Percentiles rank a stretch among this genome's conserved stretches.
Evolutionary conservation across 1,284 basidiomycete genomes (phyloP).

Genomic region (Testicularia cyperi): DNA sequence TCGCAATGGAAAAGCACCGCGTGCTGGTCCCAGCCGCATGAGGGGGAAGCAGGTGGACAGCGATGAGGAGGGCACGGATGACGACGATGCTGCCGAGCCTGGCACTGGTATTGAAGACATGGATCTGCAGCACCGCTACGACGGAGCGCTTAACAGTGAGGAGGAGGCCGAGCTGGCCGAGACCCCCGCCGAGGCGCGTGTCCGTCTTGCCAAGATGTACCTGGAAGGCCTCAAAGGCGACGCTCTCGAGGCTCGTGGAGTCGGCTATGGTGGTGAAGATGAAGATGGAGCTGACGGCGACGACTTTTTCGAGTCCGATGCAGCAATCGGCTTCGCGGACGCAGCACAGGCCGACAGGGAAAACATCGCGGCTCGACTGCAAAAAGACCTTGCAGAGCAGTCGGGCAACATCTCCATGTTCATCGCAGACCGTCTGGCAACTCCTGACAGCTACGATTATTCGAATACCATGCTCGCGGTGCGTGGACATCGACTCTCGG

Average conservation of each 20-base stretch:
- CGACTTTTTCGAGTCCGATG: constrained; percentile 41
- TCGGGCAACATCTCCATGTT: constrained; percentile 73
- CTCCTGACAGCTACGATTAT: constrained; percentile 2
- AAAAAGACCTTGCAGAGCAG: constrained; percentile 60
- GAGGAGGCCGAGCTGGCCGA: constrained; percentile 61
- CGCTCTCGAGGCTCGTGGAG: neutral
- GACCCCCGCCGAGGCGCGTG: constrained; percentile 89
- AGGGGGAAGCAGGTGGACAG: neutral
- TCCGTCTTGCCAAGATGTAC: constrained; percentile 86
- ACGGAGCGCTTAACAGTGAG: constrained; percentile 28
- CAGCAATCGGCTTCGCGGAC: constrained; percentile 69
- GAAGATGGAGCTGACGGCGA: no score
- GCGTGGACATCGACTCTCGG: constrained; percentile 73
- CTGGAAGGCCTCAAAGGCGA: constrained; percentile 72
- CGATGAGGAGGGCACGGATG: constrained; percentile 7
- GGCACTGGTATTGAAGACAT: constrained; percentile 43
- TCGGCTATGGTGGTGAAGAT: neutral
- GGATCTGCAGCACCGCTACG: constrained; percentile 48
- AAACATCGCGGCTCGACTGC: constrained; percentile 82
- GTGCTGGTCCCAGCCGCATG: neutral
- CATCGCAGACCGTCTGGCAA: constrained; percentile 62
- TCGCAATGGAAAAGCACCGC: neutral
- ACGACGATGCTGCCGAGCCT: constrained; percentile 13
- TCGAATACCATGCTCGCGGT: constrained; percentile 61
- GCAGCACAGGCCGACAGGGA: constrained; percentile 91